Percentiles rank a stretch among this genome's conserved stretches.
phyloP scores from a whole-genome alignment of 169 alveolate species.

The Plasmodium berghei region DNA sequence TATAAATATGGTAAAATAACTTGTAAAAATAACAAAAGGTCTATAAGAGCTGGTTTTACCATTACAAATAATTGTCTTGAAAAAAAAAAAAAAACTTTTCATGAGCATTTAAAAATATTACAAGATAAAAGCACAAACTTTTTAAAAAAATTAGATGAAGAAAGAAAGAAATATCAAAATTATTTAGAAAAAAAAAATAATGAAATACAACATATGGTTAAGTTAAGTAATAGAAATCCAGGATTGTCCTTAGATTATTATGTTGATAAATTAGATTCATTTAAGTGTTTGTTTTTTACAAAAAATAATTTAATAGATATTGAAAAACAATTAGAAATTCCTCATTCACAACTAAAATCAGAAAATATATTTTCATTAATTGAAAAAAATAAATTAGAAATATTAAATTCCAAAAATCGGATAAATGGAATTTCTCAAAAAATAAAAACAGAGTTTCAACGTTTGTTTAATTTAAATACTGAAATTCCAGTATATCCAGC shows the following conservation, averaged over 20 bases:
- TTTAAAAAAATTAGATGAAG: conserved; percentile 46
- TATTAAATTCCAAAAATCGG: conserved; percentile 22
- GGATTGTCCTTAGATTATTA: conserved; percentile 60
- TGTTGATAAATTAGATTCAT: conserved; percentile 70
- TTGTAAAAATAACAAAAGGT: conserved; percentile 65
- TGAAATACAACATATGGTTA: conserved; percentile 67
- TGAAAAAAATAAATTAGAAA: conserved; percentile 10
- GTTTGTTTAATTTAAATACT: conserved; percentile 16
- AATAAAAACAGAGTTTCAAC: conserved; percentile 46
- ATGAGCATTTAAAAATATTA: conserved; percentile 33
- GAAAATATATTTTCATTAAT: conserved; percentile 26
- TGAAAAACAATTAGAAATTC: conserved; percentile 45
- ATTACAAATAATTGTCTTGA: conserved; percentile 32
- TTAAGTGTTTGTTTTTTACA: conserved; percentile 65
- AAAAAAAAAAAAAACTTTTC: conserved; percentile 30
- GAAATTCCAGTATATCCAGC: conserved; percentile 72
- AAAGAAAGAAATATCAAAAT: conserved; percentile 52
- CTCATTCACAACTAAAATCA: conserved; percentile 68
- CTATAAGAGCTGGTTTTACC: conserved; percentile 49
- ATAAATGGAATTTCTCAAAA: conserved; percentile 13
- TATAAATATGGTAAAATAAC: conserved; percentile 73
- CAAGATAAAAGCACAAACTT: conserved; percentile 68
- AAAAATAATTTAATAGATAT: conserved; percentile 69
- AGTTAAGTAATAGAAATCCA: conserved; percentile 66
- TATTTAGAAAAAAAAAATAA: conserved; percentile 63